Percentiles rank a stretch among this genome's conserved stretches.
These are phyloP conservation scores for Globisporangium viniferum DNA, from an alignment of 352 stramenopile genomes.

Conservation along the genomic window DNA sequence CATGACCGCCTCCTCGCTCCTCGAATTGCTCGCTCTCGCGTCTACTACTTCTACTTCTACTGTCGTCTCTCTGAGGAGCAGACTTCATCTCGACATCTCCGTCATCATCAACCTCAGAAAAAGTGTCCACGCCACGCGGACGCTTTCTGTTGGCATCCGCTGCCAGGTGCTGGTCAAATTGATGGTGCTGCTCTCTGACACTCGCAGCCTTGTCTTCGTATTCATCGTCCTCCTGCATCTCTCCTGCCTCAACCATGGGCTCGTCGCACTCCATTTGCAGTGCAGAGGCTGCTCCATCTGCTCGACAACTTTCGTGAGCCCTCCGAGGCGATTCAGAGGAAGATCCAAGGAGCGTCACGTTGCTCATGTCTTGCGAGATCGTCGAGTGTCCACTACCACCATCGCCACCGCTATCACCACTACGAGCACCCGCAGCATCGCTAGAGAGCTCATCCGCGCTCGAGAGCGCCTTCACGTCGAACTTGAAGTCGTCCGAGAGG, in stretches of 20 bases:
- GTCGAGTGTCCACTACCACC: slow-evolving; percentile 6
- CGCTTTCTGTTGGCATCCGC: neutral
- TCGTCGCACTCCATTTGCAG: slow-evolving; percentile 11
- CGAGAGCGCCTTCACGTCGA: slow-evolving; percentile 31
- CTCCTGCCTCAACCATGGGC: slow-evolving; percentile 4
- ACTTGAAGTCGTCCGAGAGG: slow-evolving; percentile 70
- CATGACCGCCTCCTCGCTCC: no score
- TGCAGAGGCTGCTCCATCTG: neutral
- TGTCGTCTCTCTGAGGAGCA: neutral
- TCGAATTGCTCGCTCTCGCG: neutral
- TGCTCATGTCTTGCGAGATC: slow-evolving; percentile 16
- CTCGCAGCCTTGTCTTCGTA: neutral
- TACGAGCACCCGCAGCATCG: neutral
- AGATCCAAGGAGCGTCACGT: slow-evolving; percentile 5
- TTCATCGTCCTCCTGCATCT: neutral
- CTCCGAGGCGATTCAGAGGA: neutral
- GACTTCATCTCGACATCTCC: slow-evolving; percentile 1
- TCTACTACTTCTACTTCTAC: neutral
- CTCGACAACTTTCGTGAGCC: neutral
- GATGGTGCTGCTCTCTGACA: neutral
- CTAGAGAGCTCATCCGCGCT: neutral
- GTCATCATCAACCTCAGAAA: neutral
- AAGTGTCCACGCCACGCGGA: neutral
- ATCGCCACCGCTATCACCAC: neutral
- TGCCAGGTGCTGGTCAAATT: neutral